Base-by-base conservation (phyloP, 257 asterid genomes). In the Anisodus tanguticus region DNA sequence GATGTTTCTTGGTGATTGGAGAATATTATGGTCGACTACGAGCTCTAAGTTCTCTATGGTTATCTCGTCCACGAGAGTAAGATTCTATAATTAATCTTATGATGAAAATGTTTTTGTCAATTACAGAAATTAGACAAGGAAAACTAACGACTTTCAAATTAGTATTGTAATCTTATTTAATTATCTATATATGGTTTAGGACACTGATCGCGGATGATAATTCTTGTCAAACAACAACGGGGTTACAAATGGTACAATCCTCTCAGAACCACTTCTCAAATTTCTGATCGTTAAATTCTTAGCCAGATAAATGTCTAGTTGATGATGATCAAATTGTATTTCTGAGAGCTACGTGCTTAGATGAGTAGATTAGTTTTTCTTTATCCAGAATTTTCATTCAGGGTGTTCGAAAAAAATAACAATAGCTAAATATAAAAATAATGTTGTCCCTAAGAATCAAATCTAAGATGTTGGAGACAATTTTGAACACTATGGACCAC, bases 241-340 rank as follows among this genome's bases (percentile, higher is more conserved):
- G 88, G 80, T 47, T 91, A 87, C 96, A 92, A 87, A 90, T 90
- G 93, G 78, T 90, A 43, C 94, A 90, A 72, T 76, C 88, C 43
- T 89, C 91, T 17, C 94, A 91, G 81, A 91, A 88, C 62, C 92
- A 92, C 74, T 91, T 92, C 88, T 82, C 94, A 26, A 87, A 87
- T 88, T 89, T 88, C 90, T 90, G 91, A 92, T 62, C 63, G 53
- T 10, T 84, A 87, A 83, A 83, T 86, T 85, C 43, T 86, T 83
- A 81, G 88, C 87, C 58, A 47, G n/a, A 43, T 57, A 90, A 53
- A 80, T 67, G 19, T 47, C 77, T 88, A 41, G 45, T 41, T 74
- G 60, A 66, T 68, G 49, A 26, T 76, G 49, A 53, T 77, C 81
- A 53, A 51, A 53, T 77, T 77, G 81, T 77, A 53, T 77, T 77